Evolutionary conservation across 305 asterid species (phyloP).

Genomic region (Plantago coronopus): DNA sequence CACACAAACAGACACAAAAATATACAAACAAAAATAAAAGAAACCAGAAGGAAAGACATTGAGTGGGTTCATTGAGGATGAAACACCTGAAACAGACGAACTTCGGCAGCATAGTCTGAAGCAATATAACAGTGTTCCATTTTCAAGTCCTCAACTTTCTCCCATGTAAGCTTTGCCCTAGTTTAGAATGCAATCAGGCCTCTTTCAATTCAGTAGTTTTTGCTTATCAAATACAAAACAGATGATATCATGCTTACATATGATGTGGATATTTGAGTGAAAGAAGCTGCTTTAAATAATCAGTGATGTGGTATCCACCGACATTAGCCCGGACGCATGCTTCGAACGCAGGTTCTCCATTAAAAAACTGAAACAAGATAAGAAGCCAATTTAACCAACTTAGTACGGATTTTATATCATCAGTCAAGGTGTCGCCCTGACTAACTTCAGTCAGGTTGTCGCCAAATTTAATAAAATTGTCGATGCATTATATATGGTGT

Average conservation of each 20-base stretch:
- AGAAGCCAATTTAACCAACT: too few species aligned
- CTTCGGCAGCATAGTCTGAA: slow-evolving; percentile 73
- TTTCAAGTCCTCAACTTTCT: slow-evolving; percentile 94
- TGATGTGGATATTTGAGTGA: slow-evolving; percentile 97
- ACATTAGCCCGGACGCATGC: slow-evolving; percentile 90
- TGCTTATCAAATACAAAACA: slow-evolving; percentile 11
- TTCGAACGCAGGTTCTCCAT: slow-evolving; percentile 92
- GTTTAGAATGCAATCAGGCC: slow-evolving; percentile 27
- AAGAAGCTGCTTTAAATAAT: slow-evolving; percentile 92
- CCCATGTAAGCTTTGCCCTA: slow-evolving; percentile 93
- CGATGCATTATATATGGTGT: too few species aligned
- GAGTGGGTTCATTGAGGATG: slow-evolving; percentile 12
- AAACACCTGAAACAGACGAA: slow-evolving; percentile 70
- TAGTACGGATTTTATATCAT: too few species aligned
- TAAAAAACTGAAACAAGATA: slow-evolving; percentile 57
- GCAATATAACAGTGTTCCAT: slow-evolving; percentile 94
- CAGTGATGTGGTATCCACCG: slow-evolving; percentile 95
- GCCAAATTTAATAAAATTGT: too few species aligned
- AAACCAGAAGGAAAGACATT: slow-evolving; percentile 11
- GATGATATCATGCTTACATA: slow-evolving; percentile 49
- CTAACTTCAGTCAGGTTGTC: too few species aligned
- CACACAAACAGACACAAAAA: not conserved
- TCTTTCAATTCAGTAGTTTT: slow-evolving; percentile 22
- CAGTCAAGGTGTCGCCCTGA: too few species aligned
- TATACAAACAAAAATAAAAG: too few species aligned